Conservation (phyloP, 768 basidiomycete genomes). For the Tephrocybe sp. region DNA sequence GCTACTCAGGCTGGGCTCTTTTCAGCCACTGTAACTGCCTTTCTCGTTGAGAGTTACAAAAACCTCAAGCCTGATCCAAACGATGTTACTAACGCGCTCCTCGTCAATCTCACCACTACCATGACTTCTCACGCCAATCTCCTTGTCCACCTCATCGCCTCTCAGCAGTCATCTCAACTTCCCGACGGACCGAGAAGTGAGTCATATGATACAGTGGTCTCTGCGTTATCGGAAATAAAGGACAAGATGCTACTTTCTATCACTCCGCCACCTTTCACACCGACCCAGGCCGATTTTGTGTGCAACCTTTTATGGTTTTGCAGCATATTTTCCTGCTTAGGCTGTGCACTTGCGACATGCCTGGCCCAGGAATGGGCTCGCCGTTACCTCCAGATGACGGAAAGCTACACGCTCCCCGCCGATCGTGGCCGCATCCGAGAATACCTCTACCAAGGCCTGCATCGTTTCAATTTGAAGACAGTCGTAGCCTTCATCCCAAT, state of each 20-base stretch:
- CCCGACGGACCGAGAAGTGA: no score
- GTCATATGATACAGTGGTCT: no score
- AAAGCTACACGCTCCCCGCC: neutral
- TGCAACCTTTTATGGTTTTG: conserved; percentile 26
- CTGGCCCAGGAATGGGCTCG: conserved; percentile 20
- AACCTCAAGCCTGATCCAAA: conserved; percentile 15
- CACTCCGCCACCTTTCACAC: conserved; percentile 6
- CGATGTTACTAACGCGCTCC: neutral
- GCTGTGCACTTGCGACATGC: conserved; percentile 27
- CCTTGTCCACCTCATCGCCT: conserved; percentile 2
- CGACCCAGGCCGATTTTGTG: conserved; percentile 15
- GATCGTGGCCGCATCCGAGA: conserved; percentile 10
- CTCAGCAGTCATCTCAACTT: neutral
- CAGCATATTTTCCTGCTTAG: conserved; percentile 24
- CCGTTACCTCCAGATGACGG: conserved; percentile 7
- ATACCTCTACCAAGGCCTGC: neutral
- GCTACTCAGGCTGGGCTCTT: conserved; percentile 21
- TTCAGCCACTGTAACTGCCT: conserved; percentile 24
- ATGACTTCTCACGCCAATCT: conserved; percentile 4
- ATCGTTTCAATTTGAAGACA: neutral
- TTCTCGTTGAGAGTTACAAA: conserved; percentile 24
- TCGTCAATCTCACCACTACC: neutral
- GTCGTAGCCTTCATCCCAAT: conserved; percentile 8
- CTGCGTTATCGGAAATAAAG: no score
- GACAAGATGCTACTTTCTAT: no score